A percentile compares a stretch with the other conserved stretches of the same genome.
Conservation (phyloP, 805 yeast genomes). For the Sugiyamaella marilandica region DNA sequence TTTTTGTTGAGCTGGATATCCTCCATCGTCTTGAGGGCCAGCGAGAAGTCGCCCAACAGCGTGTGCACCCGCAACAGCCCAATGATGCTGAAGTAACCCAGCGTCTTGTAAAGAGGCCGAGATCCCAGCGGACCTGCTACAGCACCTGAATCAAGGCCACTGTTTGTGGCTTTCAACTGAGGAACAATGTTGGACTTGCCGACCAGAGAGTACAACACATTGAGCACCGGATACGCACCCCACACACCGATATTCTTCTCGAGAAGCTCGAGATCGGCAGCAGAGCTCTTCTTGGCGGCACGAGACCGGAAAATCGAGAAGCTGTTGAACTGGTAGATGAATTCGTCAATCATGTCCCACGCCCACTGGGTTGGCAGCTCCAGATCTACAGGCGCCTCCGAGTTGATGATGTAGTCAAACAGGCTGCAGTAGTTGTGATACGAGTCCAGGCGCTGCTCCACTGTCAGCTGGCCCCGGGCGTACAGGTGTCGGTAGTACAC, state of each 20-base stretch:
- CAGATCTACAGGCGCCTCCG: conserved; percentile 41
- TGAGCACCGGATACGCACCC: conserved; percentile 45
- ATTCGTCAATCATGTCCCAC: conserved; percentile 51
- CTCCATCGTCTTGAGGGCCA: conserved; percentile 47
- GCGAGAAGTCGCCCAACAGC: conserved; percentile 44
- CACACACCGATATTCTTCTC: conserved; percentile 40
- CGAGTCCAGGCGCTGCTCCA: conserved; percentile 44
- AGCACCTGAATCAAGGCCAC: conserved; percentile 28
- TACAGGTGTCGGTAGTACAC: conserved; percentile 48
- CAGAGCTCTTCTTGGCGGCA: conserved; percentile 25
- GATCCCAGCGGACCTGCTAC: conserved; percentile 44
- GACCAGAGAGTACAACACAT: conserved; percentile 45
- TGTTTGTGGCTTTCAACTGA: conserved; percentile 35
- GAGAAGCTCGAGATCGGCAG: conserved; percentile 36
- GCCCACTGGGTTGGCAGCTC: conserved; percentile 47
- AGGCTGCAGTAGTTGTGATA: conserved; percentile 47
- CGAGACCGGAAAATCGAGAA: conserved; percentile 40
- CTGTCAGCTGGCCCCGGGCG: conserved; percentile 40
- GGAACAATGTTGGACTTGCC: conserved; percentile 39
- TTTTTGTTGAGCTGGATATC: conserved; percentile 43
- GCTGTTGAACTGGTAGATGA: conserved; percentile 47
- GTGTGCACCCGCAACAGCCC: conserved; percentile 49
- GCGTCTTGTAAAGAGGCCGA: conserved; percentile 40
- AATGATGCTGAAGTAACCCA: conserved; percentile 46
- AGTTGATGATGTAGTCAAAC: conserved; percentile 43